phyloP scores from a whole-genome alignment of 1,284 basidiomycete genomes.

The Sporisorium exsertum region DNA sequence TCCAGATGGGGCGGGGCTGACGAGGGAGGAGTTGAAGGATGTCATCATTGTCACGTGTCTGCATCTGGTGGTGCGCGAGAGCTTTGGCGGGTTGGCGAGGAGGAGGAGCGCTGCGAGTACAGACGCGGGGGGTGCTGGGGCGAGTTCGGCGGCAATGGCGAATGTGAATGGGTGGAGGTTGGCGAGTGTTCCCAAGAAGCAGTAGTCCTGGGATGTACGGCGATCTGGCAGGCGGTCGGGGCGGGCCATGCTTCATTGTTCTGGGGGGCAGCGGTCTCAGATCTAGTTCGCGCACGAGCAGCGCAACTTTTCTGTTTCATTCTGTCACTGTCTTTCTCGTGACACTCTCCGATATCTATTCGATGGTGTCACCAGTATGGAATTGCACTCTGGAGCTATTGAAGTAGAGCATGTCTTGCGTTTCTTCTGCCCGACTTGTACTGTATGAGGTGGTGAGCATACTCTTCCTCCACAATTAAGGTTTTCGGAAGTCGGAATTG shows the following conservation, averaged over 20 bases:
- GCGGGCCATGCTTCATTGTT: too few relatives aligned
- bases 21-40: conserved; percentile 94
- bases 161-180: conserved; percentile 44
- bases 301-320: background rate
- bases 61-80: conserved; percentile 92
- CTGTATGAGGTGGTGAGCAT: too few relatives aligned
- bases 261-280: too few relatives aligned
- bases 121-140: conserved; percentile 4
- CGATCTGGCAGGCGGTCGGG: too few relatives aligned
- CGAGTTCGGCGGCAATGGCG: conserved; percentile 5
- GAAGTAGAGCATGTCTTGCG: background rate
- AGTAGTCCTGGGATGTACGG: background rate
- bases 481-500: too few relatives aligned
- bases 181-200: conserved; percentile 46
- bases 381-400: background rate
- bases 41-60: conserved; percentile 86
- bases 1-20: conserved; percentile 68
- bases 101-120: conserved; percentile 73
- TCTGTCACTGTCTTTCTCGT: background rate
- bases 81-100: conserved; percentile 84
- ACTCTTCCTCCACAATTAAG: too few relatives aligned
- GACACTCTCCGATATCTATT: background rate
- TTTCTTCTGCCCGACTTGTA: too few relatives aligned
- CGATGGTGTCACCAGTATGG: background rate
- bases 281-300: background rate